Conservation (phyloP, 2,329 filamentous ascomycete species). For the Moelleriella libera region DNA sequence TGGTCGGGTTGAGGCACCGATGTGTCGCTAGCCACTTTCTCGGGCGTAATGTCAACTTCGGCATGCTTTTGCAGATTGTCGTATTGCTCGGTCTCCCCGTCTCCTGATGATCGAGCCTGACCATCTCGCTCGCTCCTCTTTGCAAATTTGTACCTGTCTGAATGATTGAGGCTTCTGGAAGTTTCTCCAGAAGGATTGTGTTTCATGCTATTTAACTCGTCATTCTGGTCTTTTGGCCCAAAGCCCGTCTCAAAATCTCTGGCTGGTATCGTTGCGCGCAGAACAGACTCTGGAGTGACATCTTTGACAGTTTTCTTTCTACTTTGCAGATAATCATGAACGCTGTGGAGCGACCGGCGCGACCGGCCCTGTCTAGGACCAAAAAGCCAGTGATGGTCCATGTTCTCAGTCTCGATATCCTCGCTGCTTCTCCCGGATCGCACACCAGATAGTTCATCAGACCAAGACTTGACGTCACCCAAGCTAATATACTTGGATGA, state of each 20-base stretch:
- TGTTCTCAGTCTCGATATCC: slow-evolving; percentile 28
- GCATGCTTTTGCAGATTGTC: slow-evolving; percentile 22
- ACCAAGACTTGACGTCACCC: slow-evolving; percentile 19
- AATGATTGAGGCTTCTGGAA: no score
- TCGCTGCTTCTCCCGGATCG: slow-evolving; percentile 27
- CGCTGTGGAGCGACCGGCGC: slow-evolving; percentile 12
- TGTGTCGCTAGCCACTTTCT: slow-evolving; percentile 15
- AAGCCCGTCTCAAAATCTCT: slow-evolving; percentile 9
- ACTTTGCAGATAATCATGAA: slow-evolving; percentile 13
- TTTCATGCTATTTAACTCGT: neutral
- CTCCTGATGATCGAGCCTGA: no score
- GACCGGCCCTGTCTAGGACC: slow-evolving; percentile 8
- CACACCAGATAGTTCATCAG: slow-evolving; percentile 21
- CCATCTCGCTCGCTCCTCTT: no score
- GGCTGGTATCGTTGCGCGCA: neutral
- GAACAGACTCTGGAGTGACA: neutral
- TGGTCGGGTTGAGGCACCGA: slow-evolving; percentile 18
- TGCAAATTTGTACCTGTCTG: no score
- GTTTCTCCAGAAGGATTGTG: no score
- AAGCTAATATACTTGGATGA: slow-evolving; percentile 19
- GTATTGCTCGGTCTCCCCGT: slow-evolving; percentile 10
- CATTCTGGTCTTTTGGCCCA: slow-evolving; percentile 14
- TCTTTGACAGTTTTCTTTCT: neutral
- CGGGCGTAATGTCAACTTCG: slow-evolving; percentile 12
- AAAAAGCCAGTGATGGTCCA: slow-evolving; percentile 26